Conservation (phyloP, 306 rosid species). For the Urtica urens region DNA sequence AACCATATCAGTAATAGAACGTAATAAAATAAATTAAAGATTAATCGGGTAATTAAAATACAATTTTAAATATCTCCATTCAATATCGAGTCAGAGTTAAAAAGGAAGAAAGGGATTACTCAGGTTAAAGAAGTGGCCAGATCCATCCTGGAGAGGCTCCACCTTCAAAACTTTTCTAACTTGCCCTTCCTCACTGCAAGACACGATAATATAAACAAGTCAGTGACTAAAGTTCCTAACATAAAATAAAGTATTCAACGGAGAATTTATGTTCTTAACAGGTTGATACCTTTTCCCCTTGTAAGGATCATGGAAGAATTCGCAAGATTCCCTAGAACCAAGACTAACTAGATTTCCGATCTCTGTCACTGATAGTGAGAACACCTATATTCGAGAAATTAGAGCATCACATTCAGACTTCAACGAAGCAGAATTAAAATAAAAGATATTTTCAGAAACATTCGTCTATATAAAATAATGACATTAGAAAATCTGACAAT, state of each 20-base stretch:
- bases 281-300: slow-evolving; percentile 58
- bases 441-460: no score
- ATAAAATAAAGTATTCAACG: no score
- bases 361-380: slow-evolving; percentile 72
- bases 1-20: slow-evolving; percentile 11
- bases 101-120: slow-evolving; percentile 38
- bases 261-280: background rate
- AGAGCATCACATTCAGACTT: slow-evolving; percentile 8
- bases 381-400: slow-evolving; percentile 47
- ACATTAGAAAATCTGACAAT: no score
- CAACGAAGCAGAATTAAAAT: no score
- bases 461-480: no score
- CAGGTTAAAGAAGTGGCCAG: slow-evolving; percentile 85
- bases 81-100: background rate
- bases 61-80: no score
- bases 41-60: background rate
- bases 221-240: no score
- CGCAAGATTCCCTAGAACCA: slow-evolving; percentile 55
- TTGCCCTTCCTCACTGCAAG: slow-evolving; percentile 87
- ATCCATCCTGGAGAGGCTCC: slow-evolving; percentile 89
- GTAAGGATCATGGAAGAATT: slow-evolving; percentile 60
- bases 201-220: slow-evolving; percentile 2
- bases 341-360: slow-evolving; percentile 70
- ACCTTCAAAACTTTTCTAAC: slow-evolving; percentile 78
- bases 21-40: no score